These are phyloP conservation scores for Gossypium trilobum DNA, from an alignment of 441 rosid genomes.

Conservation along the genomic window DNA sequence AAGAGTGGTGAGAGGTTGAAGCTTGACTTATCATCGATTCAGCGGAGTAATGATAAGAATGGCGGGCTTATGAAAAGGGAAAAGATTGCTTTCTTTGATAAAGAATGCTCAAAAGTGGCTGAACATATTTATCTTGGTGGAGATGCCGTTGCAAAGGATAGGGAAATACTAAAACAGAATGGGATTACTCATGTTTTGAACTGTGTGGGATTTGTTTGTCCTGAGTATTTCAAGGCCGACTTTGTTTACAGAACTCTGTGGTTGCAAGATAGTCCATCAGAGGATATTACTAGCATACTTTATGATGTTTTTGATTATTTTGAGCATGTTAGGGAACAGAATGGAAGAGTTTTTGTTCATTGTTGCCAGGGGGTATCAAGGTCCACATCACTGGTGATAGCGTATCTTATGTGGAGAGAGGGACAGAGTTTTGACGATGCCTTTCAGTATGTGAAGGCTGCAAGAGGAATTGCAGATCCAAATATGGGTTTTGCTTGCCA, in stretches of 20 bases:
- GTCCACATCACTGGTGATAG: slow-evolving; percentile 90
- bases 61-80: slow-evolving; percentile 72
- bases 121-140: slow-evolving; percentile 92
- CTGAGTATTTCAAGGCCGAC: slow-evolving; percentile 82
- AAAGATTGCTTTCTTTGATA: slow-evolving; percentile 82
- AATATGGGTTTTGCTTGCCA: slow-evolving; percentile 99
- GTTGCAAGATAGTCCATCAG: slow-evolving; percentile 95
- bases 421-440: slow-evolving; percentile 98
- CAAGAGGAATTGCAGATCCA: slow-evolving; percentile 93
- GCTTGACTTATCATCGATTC: slow-evolving; percentile 80
- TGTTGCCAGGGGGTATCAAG: slow-evolving; percentile 96
- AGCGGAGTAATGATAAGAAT: slow-evolving; percentile 52
- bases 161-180: slow-evolving; percentile 62
- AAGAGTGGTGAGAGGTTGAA: slow-evolving; percentile 76
- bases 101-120: slow-evolving; percentile 91
- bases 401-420: slow-evolving; percentile 96
- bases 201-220: slow-evolving; percentile 93
- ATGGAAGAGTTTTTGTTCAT: slow-evolving; percentile 88
- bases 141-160: slow-evolving; percentile 85
- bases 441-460: slow-evolving; percentile 85
- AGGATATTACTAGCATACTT: slow-evolving; percentile 90
- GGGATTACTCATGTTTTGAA: slow-evolving; percentile 83
- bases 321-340: slow-evolving; percentile 86
- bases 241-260: slow-evolving; percentile 85
- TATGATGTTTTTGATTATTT: slow-evolving; percentile 95